These are phyloP conservation scores for Mycena maculata DNA, from an alignment of 768 basidiomycete species.

Conservation along the genomic window DNA sequence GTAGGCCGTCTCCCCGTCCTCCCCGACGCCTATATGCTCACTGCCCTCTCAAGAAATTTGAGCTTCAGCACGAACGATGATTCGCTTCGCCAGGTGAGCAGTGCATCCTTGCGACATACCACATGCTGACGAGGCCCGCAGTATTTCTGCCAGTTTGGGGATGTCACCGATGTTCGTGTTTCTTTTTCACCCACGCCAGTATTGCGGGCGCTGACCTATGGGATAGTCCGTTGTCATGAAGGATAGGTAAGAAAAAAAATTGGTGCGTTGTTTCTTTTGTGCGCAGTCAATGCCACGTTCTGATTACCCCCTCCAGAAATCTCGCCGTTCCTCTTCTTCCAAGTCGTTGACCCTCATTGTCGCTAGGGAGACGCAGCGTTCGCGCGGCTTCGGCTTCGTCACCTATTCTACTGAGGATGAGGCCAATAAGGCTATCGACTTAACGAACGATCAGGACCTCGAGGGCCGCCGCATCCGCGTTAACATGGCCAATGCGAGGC, in stretches of 20 bases:
- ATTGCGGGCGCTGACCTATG: constrained; percentile 13
- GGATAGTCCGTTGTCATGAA: constrained; percentile 94
- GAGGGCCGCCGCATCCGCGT: constrained; percentile 55
- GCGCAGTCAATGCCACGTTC: too few species aligned
- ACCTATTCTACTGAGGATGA: constrained; percentile 71
- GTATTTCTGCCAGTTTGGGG: constrained; percentile 85
- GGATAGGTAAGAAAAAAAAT: constrained; percentile 95
- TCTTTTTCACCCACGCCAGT: constrained; percentile 32
- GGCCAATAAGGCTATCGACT: constrained; percentile 80
- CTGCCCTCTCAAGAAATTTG: constrained; percentile 75
- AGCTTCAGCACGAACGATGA: constrained; percentile 96
- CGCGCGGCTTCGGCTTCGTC: constrained; percentile 97
- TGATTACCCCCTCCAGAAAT: too few species aligned
- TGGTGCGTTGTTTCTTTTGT: too few species aligned
- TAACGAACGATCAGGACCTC: constrained; percentile 89
- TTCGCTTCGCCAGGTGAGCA: constrained; percentile 71
- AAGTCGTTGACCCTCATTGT: too few species aligned
- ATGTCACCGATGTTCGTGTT: constrained; percentile 90
- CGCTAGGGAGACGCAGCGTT: constrained; percentile 77
- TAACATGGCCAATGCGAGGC: constrained; percentile 38
- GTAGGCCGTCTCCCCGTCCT: neutral
- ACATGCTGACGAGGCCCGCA: constrained; percentile 48
- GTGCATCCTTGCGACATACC: constrained; percentile 35
- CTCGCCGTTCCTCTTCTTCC: too few species aligned
- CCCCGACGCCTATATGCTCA: neutral